These are phyloP conservation scores for Candida dajiaensis DNA, from an alignment of 805 yeast species.

Conservation along the genomic window DNA sequence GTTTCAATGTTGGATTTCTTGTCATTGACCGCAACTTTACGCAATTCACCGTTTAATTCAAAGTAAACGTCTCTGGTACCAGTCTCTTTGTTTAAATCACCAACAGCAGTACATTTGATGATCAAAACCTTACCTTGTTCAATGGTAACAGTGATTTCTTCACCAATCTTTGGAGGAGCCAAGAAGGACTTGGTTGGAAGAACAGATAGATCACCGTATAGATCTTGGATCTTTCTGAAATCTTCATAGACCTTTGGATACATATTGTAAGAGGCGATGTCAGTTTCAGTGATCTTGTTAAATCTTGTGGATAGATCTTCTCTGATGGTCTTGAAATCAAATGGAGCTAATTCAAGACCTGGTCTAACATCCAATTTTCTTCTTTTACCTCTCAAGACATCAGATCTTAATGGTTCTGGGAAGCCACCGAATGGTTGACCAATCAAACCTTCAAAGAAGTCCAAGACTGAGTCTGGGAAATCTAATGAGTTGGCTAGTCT, in stretches of 20 bases:
- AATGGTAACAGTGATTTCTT: constrained; percentile 83
- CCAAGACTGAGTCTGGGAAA: constrained; percentile 98
- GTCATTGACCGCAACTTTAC: constrained; percentile 91
- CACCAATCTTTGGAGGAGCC: constrained; percentile 80
- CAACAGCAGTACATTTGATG: constrained; percentile 86
- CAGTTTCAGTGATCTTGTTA: constrained; percentile 76
- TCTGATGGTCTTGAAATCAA: constrained; percentile 66
- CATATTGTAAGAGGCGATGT: constrained; percentile 94
- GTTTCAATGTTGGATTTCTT: constrained; percentile 81
- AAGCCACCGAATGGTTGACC: constrained; percentile 99
- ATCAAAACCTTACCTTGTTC: constrained; percentile 94
- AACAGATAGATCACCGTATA: constrained; percentile 89
- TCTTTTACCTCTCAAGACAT: constrained; percentile 87
- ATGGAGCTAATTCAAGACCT: constrained; percentile 83
- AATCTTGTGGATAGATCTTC: constrained; percentile 73
- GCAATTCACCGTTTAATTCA: constrained; percentile 96
- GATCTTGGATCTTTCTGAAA: constrained; percentile 64
- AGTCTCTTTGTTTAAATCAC: constrained; percentile 77
- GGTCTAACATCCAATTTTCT: constrained; percentile 86
- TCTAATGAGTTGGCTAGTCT: constrained; percentile 86
- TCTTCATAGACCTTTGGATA: constrained; percentile 96
- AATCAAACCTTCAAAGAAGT: constrained; percentile 98
- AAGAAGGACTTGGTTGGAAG: constrained; percentile 90
- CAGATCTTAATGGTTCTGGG: constrained; percentile 98
- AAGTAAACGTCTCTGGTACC: constrained; percentile 96